phyloP scores from a whole-genome alignment of 2,329 filamentous ascomycete species.

The Paraphaeosphaeria minitans region DNA sequence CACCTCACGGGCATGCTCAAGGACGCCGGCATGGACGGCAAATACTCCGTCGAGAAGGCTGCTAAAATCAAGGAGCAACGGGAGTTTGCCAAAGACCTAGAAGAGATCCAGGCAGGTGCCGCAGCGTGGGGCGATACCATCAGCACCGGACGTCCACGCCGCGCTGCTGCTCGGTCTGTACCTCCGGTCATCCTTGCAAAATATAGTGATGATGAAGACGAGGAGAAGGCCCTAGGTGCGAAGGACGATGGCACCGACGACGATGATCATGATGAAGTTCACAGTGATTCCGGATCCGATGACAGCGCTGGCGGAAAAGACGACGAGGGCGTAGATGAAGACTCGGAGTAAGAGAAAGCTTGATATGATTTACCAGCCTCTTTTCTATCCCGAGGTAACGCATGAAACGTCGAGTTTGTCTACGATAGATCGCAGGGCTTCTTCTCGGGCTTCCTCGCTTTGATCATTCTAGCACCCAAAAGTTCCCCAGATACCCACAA shows the following conservation, averaged over 20 bases:
- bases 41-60: slow-evolving; percentile 84
- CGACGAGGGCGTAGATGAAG: slow-evolving; percentile 17
- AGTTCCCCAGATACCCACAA: background rate
- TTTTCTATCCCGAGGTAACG: background rate
- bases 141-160: slow-evolving; percentile 35
- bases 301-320: slow-evolving; percentile 18
- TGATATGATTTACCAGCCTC: background rate
- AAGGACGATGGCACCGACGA: slow-evolving; percentile 13
- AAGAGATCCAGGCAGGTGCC: slow-evolving; percentile 82
- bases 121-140: slow-evolving; percentile 70
- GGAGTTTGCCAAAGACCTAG: slow-evolving; percentile 82
- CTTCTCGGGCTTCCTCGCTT: background rate
- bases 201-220: slow-evolving; percentile 31
- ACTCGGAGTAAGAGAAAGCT: slow-evolving; percentile 10
- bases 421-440: background rate
- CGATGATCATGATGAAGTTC: slow-evolving; percentile 25
- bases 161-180: slow-evolving; percentile 26
- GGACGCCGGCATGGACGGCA: slow-evolving; percentile 84
- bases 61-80: slow-evolving; percentile 84
- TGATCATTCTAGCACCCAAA: background rate
- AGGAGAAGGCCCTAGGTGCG: slow-evolving; percentile 15
- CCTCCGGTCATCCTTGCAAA: slow-evolving; percentile 31
- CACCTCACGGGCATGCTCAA: slow-evolving; percentile 80
- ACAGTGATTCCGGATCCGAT: slow-evolving; percentile 18
- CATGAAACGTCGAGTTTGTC: background rate